Percentiles rank a stretch among this genome's conserved stretches.
phyloP scores from a whole-genome alignment of 345 rosid species.

The Linum tenue region DNA sequence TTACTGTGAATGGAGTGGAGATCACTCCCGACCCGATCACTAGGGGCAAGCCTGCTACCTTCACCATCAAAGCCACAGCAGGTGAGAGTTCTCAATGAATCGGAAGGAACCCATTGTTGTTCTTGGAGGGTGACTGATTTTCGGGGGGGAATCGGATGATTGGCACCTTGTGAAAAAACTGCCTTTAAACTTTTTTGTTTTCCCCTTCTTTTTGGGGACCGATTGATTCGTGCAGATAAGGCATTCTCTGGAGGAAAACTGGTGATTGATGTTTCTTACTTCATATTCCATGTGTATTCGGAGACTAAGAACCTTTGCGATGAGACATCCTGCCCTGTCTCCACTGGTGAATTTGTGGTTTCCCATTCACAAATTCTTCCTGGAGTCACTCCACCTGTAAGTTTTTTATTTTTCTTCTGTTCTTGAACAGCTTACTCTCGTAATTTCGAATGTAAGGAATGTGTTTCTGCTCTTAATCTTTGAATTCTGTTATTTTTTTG shows the following conservation, averaged over 20 bases:
- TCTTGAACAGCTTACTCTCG: no score
- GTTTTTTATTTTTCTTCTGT: constrained; percentile 11
- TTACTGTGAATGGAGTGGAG: constrained; percentile 50
- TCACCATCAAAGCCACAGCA: constrained; percentile 54
- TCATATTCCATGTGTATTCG: constrained; percentile 67
- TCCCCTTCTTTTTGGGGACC: not conserved
- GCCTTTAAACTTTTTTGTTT: not conserved
- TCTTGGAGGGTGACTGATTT: not conserved
- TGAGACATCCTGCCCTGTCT: constrained; percentile 76
- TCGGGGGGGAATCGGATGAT: constrained; percentile 1
- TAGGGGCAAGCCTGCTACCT: constrained; percentile 49
- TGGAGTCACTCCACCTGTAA: constrained; percentile 83
- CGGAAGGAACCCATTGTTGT: not conserved
- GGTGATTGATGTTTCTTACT: constrained; percentile 76
- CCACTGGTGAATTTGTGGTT: constrained; percentile 73
- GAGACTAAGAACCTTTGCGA: constrained; percentile 76
- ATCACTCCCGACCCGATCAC: constrained; percentile 55
- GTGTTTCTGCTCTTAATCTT: not conserved
- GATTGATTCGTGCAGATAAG: constrained; percentile 24
- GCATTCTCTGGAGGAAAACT: constrained; percentile 58
- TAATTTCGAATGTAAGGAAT: not conserved
- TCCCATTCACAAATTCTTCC: constrained; percentile 79
- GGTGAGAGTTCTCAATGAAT: constrained; percentile 23
- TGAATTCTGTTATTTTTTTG: not conserved
- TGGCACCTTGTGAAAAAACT: not conserved